Base-by-base conservation (phyloP, 345 rosid genomes). In the Citrus reticulata region DNA sequence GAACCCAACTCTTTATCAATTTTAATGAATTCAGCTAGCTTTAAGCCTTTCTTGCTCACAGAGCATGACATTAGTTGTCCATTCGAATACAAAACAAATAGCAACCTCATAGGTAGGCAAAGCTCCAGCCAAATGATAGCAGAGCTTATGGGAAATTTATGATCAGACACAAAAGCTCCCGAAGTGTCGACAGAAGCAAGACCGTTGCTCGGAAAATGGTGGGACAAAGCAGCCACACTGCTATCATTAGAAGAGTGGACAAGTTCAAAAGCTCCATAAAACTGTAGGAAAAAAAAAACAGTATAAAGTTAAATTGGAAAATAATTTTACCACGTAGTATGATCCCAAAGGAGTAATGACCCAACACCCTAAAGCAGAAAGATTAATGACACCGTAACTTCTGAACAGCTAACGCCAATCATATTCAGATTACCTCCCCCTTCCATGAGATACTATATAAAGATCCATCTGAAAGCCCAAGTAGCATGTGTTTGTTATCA, bases 401-500 rank as follows among this genome's bases (percentile, higher is more conserved):
- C 16, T 49, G 25, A 61, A 82, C 57, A 54, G n/a, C 32, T 60
- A 55, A 76, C 68, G 17, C 24, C 46, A 81, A 46, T 59, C 37
- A 78, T 30, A 76, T 59, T 67, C 69, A 46, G 34, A 80, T 83
- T 92, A 95, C 99, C 99, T 95, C 98, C 71, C 97, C 99, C 82
- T 93, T 95, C 99, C 99, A 95, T 30, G 99, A 95, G 73, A 93
- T 88, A 74, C 90, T 87, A 81, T 89, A 92, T 58, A 95, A 82
- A 80, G 88, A 90, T 80, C 99, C 99, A 83, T 89, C 84, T 49
- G 98, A 92, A 78, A 95, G 98, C 77, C 99, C 99, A 83, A 95
- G 76, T 37, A 93, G 83, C 93, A 93, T 85, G 86, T 92, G 85
- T 81, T 87, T 93, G 83, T 81, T 83, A 73, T 91, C 95, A 63